Base-by-base conservation (phyloP, 257 asterid species). In the Lantana camara region DNA sequence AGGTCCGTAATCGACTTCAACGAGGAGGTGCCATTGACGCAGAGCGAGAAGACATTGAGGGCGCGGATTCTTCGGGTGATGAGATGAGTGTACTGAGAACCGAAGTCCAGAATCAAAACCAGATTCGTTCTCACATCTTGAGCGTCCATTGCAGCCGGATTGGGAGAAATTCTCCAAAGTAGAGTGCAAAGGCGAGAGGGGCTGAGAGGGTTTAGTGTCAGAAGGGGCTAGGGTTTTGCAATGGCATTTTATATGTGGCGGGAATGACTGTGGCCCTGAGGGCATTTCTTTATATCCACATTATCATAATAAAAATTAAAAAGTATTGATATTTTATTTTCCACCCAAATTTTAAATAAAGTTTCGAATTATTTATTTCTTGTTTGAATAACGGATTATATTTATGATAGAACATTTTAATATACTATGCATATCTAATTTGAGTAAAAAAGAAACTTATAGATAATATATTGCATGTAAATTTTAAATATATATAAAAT, bases 41-140 rank as follows among this genome's bases (percentile, higher is more conserved):
- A 84, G 78, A 90, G 95, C 1, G 99, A 94, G 75, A 88, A 88
- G 30, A 90, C 79, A 11, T 88, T 78, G 65, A 94, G 79, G 67
- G 95, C 83, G 4, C 99, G 89, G 65, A 94, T 90, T 67, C 99
- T 66, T 11, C 99, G 86, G 52, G 97, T 94, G 68, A 94, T 94
- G 64, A 94, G 92, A 68, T 94, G 99, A 15, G 99, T 94, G 79
- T 94, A 94, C 71, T 94, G 99, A 5, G 99, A 94, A 6, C 97
- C 99, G 45, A 84, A 91, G 44, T 85, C 95, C 1, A 87, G 81
- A 57, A 91, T 88, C 0, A 91, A 64, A 3, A 90, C 96, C 4
- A 80, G 35, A 73, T 81, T 81, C 1, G 96, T 68, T 62, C 80
- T 79, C 53, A 75, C 89, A 24, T 70, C 80, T 64, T 79, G 77